phyloP scores from a whole-genome alignment of 208 protist genomes.

The Wallacemonas sp. region DNA sequence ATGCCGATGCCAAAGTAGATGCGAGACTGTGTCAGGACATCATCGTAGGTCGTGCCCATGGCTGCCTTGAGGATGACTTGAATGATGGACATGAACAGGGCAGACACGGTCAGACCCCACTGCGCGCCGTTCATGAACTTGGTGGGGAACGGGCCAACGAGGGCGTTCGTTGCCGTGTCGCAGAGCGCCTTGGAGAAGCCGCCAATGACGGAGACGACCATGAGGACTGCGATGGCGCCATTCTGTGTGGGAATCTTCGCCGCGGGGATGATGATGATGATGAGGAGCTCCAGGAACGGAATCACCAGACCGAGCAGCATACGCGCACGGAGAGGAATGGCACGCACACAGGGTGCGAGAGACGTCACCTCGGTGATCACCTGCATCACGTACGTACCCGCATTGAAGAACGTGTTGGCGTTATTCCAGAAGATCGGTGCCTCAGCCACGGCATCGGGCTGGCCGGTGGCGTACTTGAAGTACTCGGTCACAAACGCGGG shows the following conservation, averaged over 20 bases:
- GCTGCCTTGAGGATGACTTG: slow-evolving; percentile 76
- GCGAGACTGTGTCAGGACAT: slow-evolving; percentile 52
- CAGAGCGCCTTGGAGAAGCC: slow-evolving; percentile 76
- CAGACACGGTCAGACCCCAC: slow-evolving; percentile 63
- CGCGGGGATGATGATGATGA: slow-evolving; percentile 56
- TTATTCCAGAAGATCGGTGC: slow-evolving; percentile 69
- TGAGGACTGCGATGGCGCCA: slow-evolving; percentile 66
- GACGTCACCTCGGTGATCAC: slow-evolving; percentile 52
- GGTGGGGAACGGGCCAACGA: slow-evolving; percentile 76
- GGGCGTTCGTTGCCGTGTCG: slow-evolving; percentile 79
- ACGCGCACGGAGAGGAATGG: slow-evolving; percentile 50
- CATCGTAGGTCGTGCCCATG: slow-evolving; percentile 50
- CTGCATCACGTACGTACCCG: slow-evolving; percentile 63
- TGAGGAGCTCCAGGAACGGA: slow-evolving; percentile 54
- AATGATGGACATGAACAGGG: slow-evolving; percentile 62
- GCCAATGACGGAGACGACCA: slow-evolving; percentile 55
- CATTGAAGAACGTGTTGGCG: slow-evolving; percentile 82
- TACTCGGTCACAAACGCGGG: slow-evolving; percentile 74
- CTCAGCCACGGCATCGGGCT: slow-evolving; percentile 38
- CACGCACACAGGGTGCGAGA: slow-evolving; percentile 41
- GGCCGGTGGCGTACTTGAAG: slow-evolving; percentile 68
- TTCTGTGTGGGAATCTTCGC: slow-evolving; percentile 35
- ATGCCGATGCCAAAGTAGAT: slow-evolving; percentile 83
- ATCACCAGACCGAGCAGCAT: slow-evolving; percentile 58
- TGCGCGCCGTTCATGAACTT: slow-evolving; percentile 79